Conservation (phyloP, 768 basidiomycete genomes). For the Pleurotus sapidus region DNA sequence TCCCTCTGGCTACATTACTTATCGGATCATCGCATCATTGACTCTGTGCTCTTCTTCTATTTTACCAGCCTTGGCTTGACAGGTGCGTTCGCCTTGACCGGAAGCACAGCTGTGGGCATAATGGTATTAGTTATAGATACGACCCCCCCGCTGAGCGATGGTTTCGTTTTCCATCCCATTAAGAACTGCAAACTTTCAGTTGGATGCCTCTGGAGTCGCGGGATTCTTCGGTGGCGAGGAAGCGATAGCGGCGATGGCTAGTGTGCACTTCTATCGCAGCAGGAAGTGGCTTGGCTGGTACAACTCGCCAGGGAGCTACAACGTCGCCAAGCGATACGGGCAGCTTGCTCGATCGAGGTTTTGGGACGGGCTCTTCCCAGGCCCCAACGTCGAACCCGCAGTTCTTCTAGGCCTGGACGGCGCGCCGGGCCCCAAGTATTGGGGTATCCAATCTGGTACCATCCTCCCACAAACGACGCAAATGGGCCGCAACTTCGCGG, state of each 20-base stretch:
- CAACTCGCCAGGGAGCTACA: conserved; percentile 28
- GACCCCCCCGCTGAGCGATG: no score
- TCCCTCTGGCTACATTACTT: no score
- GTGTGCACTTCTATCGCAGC: conserved; percentile 27
- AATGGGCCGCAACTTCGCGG: conserved; percentile 20
- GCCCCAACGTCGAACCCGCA: conserved; percentile 26
- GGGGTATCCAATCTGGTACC: conserved; percentile 21
- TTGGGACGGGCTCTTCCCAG: conserved; percentile 31
- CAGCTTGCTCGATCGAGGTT: conserved; percentile 28
- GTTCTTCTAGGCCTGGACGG: conserved; percentile 23
- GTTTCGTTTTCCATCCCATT: no score
- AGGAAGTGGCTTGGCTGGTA: conserved; percentile 34
- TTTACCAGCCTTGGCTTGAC: no score
- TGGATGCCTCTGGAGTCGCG: conserved; percentile 25
- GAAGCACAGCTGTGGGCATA: no score
- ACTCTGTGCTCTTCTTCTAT: no score
- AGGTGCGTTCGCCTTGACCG: no score
- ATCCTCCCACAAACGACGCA: conserved; percentile 22
- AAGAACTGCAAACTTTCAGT: background rate
- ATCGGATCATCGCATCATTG: no score
- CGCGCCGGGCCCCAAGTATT: conserved; percentile 21
- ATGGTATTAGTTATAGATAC: no score
- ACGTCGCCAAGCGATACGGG: conserved; percentile 26
- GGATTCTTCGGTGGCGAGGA: conserved; percentile 34
- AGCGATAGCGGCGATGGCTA: conserved; percentile 29